phyloP scores from a whole-genome alignment of 2,329 filamentous ascomycete species.

The Falciphora oryzae region DNA sequence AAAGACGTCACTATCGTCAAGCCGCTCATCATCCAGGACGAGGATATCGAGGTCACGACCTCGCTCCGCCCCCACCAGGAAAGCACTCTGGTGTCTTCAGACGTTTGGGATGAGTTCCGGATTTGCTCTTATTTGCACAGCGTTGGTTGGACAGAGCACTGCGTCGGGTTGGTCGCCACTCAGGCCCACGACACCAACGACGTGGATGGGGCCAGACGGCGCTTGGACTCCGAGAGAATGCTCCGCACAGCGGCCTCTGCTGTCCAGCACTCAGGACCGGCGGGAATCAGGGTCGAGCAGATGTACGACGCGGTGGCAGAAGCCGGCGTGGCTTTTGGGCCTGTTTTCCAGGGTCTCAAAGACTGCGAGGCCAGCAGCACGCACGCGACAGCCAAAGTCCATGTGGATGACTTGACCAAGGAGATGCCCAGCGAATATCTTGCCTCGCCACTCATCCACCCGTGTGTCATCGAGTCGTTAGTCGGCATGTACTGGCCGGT shows the following conservation, averaged over 20 bases:
- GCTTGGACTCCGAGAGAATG: conserved; percentile 21
- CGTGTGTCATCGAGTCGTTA: conserved; percentile 33
- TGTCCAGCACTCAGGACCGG: conserved; percentile 23
- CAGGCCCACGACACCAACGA: conserved; percentile 30
- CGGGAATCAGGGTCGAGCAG: conserved; percentile 24
- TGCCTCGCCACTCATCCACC: conserved; percentile 29
- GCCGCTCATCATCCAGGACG: conserved; percentile 41
- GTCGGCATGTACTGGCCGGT: conserved; percentile 37
- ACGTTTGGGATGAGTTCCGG: conserved; percentile 49
- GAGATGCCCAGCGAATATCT: conserved; percentile 33
- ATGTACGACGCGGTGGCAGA: conserved; percentile 42
- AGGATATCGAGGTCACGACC: conserved; percentile 44
- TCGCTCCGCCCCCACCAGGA: conserved; percentile 38
- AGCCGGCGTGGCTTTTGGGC: conserved; percentile 44
- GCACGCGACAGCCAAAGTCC: conserved; percentile 29
- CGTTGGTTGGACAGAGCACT: conserved; percentile 54
- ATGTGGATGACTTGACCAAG: conserved; percentile 29
- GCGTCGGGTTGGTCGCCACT: conserved; percentile 44
- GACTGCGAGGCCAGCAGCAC: conserved; percentile 34
- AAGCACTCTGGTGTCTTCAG: conserved; percentile 33
- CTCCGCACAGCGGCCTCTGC: conserved; percentile 25
- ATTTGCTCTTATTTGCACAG: conserved; percentile 47
- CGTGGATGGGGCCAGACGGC: conserved; percentile 31
- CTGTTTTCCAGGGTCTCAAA: conserved; percentile 44
- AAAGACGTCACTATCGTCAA: conserved; percentile 40